Evolutionary conservation across 805 yeast species (phyloP).

Genomic region (Tanozyma kutaoensis): DNA sequence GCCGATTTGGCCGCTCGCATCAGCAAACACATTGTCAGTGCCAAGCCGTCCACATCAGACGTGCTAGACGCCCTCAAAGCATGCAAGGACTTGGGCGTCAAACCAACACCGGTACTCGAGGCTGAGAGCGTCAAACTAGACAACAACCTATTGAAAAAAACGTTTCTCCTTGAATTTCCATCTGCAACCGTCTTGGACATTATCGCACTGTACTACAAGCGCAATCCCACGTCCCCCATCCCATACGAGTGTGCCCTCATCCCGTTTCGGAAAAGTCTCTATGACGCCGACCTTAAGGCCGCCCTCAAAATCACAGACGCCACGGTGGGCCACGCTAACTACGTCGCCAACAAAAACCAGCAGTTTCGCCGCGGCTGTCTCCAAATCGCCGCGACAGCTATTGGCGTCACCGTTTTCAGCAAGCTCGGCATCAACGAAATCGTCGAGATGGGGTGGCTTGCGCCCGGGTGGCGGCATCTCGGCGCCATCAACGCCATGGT

Average conservation of each 20-base stretch:
- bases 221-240: constrained; percentile 8
- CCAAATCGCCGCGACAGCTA: constrained; percentile 14
- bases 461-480: constrained; percentile 20
- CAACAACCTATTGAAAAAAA: constrained; percentile 10
- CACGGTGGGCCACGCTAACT: constrained; percentile 46
- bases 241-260: constrained; percentile 27
- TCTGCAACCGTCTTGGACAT: constrained; percentile 13
- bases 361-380: constrained; percentile 12
- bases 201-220: constrained; percentile 11
- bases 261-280: constrained; percentile 50
- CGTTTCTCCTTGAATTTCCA: constrained; percentile 22
- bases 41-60: constrained; percentile 1
- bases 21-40: constrained; percentile 1
- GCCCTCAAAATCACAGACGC: constrained; percentile 47
- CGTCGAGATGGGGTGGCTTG: constrained; percentile 23
- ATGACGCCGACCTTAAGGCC: constrained; percentile 39
- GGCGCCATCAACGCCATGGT: constrained; percentile 35
- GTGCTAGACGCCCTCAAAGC: constrained; percentile 11
- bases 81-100: constrained; percentile 10
- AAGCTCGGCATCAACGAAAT: constrained; percentile 28
- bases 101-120: constrained; percentile 10
- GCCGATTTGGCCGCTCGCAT: constrained; percentile 4
- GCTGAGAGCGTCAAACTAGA: constrained; percentile 10
- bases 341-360: constrained; percentile 21
- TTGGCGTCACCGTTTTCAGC: constrained; percentile 20